Conservation (phyloP, 1,284 basidiomycete species). For the Tylopilus sp. region DNA sequence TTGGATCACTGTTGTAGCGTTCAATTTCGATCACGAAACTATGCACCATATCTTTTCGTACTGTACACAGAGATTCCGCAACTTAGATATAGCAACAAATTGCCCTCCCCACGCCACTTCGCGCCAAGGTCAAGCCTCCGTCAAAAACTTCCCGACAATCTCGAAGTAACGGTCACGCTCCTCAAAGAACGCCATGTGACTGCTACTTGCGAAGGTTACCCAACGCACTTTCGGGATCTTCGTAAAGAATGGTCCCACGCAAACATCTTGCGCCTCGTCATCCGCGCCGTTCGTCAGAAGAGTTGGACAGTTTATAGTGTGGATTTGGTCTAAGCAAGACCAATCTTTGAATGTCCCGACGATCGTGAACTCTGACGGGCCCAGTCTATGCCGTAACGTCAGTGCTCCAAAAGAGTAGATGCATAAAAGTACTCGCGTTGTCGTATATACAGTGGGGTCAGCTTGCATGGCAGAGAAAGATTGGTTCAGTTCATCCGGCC, state of each 20-base stretch:
- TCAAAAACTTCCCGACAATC: constrained; percentile 17
- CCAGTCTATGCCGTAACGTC: constrained; percentile 13
- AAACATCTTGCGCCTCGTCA: constrained; percentile 35
- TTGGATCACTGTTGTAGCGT: too few relatives aligned
- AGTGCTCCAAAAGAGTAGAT: neutral
- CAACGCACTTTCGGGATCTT: constrained; percentile 36
- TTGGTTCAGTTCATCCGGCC: constrained; percentile 15
- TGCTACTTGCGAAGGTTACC: constrained; percentile 33
- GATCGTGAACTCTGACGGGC: constrained; percentile 35
- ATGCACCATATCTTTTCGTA: neutral
- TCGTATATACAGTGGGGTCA: constrained; percentile 18
- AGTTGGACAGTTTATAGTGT: constrained; percentile 34
- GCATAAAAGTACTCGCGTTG: constrained; percentile 11
- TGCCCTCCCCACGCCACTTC: neutral
- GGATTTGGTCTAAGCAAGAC: constrained; percentile 34
- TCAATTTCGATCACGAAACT: neutral
- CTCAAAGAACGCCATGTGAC: constrained; percentile 30
- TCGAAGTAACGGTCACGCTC: constrained; percentile 16
- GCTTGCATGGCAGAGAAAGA: constrained; percentile 17
- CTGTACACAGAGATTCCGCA: neutral
- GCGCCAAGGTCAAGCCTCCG: neutral
- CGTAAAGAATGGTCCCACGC: constrained; percentile 32
- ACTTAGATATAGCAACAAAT: neutral
- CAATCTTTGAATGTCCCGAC: constrained; percentile 34
- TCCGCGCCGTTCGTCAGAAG: constrained; percentile 35